These are phyloP conservation scores for Pulveroboletus sp. DNA, from an alignment of 768 basidiomycete genomes.

Conservation along the genomic window DNA sequence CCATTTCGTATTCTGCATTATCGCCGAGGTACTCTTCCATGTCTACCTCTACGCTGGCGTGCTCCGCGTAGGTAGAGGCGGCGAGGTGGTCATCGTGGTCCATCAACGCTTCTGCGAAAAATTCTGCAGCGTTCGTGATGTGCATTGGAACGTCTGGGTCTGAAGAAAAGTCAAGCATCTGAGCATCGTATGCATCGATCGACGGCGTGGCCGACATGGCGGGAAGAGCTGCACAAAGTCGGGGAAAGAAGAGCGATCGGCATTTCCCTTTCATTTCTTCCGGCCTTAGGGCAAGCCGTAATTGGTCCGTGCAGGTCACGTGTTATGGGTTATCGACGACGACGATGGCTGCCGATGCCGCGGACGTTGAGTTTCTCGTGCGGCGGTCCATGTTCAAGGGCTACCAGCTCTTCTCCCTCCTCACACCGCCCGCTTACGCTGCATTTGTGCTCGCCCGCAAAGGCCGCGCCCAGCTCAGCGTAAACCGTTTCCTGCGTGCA, in stretches of 20 bases:
- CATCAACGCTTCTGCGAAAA: conserved; percentile 55
- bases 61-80: conserved; percentile 26
- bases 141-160: conserved; percentile 64
- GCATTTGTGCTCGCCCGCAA: conserved; percentile 50
- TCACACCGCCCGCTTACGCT: conserved; percentile 59
- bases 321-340: conserved; percentile 9
- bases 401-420: conserved; percentile 61
- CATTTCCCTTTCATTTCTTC: conserved; percentile 8
- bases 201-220: conserved; percentile 29
- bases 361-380: conserved; percentile 63
- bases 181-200: conserved; percentile 55
- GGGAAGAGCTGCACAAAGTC: conserved; percentile 17
- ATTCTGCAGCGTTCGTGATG: conserved; percentile 38
- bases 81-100: conserved; percentile 47
- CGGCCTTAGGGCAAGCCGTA: conserved; percentile 26
- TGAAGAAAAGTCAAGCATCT: conserved; percentile 56
- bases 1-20: conserved; percentile 47
- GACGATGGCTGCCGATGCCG: conserved; percentile 33
- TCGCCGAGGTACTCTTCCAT: conserved; percentile 55
- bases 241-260: conserved; percentile 14
- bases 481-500: conserved; percentile 63
- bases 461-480: conserved; percentile 49
- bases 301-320: conserved; percentile 32
- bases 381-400: conserved; percentile 63
- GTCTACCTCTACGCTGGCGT: conserved; percentile 55